These are phyloP conservation scores for Rubroshorea leprosula DNA, from an alignment of 345 rosid genomes.

Conservation along the genomic window DNA sequence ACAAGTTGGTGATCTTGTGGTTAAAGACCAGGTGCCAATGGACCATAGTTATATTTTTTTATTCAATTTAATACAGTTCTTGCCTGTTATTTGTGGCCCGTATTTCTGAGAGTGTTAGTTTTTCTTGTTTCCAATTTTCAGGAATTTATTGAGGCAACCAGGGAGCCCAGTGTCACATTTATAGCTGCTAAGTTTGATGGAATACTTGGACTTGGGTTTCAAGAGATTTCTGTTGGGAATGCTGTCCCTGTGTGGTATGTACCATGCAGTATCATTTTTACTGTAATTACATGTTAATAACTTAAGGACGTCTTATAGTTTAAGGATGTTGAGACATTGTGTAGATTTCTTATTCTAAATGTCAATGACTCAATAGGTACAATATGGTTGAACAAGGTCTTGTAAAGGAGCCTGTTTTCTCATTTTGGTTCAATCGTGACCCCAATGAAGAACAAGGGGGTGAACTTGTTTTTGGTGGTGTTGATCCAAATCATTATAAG, in stretches of 20 bases:
- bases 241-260: constrained; percentile 60
- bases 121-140: constrained; percentile 19
- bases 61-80: not conserved
- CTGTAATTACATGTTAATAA: not conserved
- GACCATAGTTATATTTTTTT: not conserved
- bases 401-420: constrained; percentile 52
- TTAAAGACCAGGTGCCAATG: constrained; percentile 54
- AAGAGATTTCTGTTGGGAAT: constrained; percentile 61
- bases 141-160: constrained; percentile 93
- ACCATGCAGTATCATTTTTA: not conserved
- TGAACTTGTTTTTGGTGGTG: constrained; percentile 68
- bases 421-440: constrained; percentile 76
- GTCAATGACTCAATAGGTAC: constrained; percentile 43
- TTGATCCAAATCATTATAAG: constrained; percentile 54
- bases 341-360: constrained; percentile 4
- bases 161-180: constrained; percentile 75
- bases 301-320: not conserved
- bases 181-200: constrained; percentile 85
- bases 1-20: constrained; percentile 70
- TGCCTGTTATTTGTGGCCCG: not conserved
- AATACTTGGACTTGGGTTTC: constrained; percentile 72
- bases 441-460: constrained; percentile 61
- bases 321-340: not conserved
- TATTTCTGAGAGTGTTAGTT: not conserved
- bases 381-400: constrained; percentile 69